Evolutionary conservation across 2,329 filamentous ascomycete species (phyloP).

Genomic region (Pezizomycotina sp.): DNA sequence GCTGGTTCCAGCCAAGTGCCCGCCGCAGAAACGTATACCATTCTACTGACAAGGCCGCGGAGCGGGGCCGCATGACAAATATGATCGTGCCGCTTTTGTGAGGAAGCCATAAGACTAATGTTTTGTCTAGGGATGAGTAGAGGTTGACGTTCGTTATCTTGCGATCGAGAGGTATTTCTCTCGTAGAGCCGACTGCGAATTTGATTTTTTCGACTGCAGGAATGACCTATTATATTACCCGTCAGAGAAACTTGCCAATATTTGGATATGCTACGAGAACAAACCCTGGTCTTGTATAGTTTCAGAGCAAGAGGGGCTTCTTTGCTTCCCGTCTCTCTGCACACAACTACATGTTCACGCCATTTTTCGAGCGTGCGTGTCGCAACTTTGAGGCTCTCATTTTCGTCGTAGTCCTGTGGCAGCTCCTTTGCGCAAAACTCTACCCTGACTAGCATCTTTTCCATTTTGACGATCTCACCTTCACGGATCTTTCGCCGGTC

Average conservation of each 20-base stretch:
- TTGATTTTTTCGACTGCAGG: slow-evolving; percentile 40
- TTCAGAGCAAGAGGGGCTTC: slow-evolving; percentile 41
- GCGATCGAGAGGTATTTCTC: slow-evolving; percentile 40
- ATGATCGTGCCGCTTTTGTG: slow-evolving; percentile 40
- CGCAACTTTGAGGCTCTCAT: slow-evolving; percentile 42
- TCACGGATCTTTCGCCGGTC: slow-evolving; percentile 29
- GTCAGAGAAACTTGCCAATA: slow-evolving; percentile 2
- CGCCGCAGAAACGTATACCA: slow-evolving; percentile 52
- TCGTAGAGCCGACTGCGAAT: slow-evolving; percentile 39
- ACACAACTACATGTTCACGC: slow-evolving; percentile 47
- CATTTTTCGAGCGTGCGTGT: slow-evolving; percentile 45
- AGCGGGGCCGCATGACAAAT: slow-evolving; percentile 45
- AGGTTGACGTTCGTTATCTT: slow-evolving; percentile 43
- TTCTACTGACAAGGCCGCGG: slow-evolving; percentile 45
- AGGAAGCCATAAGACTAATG: slow-evolving; percentile 45
- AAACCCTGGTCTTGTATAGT: slow-evolving; percentile 44
- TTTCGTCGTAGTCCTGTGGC: slow-evolving; percentile 47
- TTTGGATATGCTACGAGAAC: not conserved
- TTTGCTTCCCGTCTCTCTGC: slow-evolving; percentile 40
- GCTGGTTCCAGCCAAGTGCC: slow-evolving; percentile 41
- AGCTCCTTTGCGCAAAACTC: slow-evolving; percentile 39
- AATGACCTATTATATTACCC: slow-evolving; percentile 29
- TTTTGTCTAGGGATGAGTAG: slow-evolving; percentile 51
- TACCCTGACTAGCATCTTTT: slow-evolving; percentile 50
- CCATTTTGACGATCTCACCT: slow-evolving; percentile 49